A percentile compares a stretch with the other conserved stretches of the same genome.
phyloP scores from a whole-genome alignment of 345 rosid genomes.

The Linum trigynum region DNA sequence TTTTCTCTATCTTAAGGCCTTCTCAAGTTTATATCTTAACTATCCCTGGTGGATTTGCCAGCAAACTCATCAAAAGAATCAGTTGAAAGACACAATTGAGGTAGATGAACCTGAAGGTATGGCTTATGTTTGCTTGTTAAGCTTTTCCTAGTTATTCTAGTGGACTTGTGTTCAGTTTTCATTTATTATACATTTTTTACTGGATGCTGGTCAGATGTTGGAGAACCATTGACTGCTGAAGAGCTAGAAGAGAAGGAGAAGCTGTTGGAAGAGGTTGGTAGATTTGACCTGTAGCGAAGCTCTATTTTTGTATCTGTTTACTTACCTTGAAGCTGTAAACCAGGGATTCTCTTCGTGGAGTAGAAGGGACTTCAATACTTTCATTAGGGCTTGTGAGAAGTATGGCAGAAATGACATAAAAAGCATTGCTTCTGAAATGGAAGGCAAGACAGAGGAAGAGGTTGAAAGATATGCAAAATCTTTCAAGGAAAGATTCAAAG shows the following conservation, averaged over 20 bases:
- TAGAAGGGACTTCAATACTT: slow-evolving; percentile 82
- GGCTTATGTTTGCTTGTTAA: background rate
- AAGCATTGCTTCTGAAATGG: slow-evolving; percentile 87
- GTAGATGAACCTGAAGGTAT: slow-evolving; percentile 97
- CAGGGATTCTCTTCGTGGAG: slow-evolving; percentile 99
- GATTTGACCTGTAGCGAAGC: slow-evolving; percentile 5
- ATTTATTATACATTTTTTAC: slow-evolving; percentile 18
- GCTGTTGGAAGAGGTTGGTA: slow-evolving; percentile 72
- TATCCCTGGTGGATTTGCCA: slow-evolving; percentile 17
- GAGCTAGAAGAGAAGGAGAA: slow-evolving; percentile 94
- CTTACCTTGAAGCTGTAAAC: slow-evolving; percentile 11
- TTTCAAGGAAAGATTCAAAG: slow-evolving; percentile 86
- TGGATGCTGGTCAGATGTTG: slow-evolving; percentile 36
- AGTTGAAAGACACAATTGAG: slow-evolving; percentile 84
- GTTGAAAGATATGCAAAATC: slow-evolving; percentile 82
- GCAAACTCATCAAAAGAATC: slow-evolving; percentile 99
- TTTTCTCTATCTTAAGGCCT: background rate
- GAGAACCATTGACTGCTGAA: slow-evolving; percentile 94
- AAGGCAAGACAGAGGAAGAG: slow-evolving; percentile 87
- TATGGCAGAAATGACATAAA: slow-evolving; percentile 80
- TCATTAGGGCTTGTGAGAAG: slow-evolving; percentile 91
- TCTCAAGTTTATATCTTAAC: background rate
- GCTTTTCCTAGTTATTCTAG: too few relatives aligned
- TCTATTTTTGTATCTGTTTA: slow-evolving; percentile 14
- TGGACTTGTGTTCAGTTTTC: background rate